phyloP scores from a whole-genome alignment of 2,329 filamentous ascomycete genomes.

The Albifimbria verrucaria region DNA sequence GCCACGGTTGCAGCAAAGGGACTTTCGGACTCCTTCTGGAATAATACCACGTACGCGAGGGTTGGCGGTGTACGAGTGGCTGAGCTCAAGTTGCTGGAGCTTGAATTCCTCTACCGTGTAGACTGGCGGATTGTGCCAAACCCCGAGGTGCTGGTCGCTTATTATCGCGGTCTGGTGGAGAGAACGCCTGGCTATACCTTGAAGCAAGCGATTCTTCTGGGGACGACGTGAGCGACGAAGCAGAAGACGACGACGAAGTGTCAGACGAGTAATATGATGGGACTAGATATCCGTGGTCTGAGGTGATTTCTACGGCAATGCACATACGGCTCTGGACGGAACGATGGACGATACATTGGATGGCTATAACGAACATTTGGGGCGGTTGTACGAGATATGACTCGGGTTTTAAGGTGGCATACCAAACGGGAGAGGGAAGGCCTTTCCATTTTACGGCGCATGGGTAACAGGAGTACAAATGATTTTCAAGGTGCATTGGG shows the following conservation, averaged over 20 bases:
- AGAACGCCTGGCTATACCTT: slow-evolving; percentile 55
- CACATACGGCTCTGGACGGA: background rate
- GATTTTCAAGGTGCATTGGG: background rate
- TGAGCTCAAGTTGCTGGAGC: slow-evolving; percentile 85
- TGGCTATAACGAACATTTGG: background rate
- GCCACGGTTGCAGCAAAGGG: slow-evolving; percentile 96
- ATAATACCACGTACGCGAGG: slow-evolving; percentile 91
- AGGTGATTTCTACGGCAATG: background rate
- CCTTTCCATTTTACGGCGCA: background rate
- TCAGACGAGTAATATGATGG: slow-evolving; percentile 13
- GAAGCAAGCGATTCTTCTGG: slow-evolving; percentile 33
- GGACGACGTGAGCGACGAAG: slow-evolving; percentile 28
- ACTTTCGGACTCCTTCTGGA: slow-evolving; percentile 96
- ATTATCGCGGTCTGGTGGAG: slow-evolving; percentile 83
- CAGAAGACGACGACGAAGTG: slow-evolving; percentile 28
- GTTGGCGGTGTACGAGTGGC: slow-evolving; percentile 89
- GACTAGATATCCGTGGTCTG: background rate
- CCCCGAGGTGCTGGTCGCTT: slow-evolving; percentile 88
- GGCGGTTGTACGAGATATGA: background rate
- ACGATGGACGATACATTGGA: background rate
- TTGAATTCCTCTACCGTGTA: slow-evolving; percentile 88
- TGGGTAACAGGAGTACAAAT: no score
- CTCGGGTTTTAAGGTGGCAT: background rate
- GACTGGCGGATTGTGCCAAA: slow-evolving; percentile 98
- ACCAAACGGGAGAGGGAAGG: background rate